A percentile compares a stretch with the other conserved stretches of the same genome.
Conservation (phyloP, 2,329 filamentous ascomycete genomes). For the Didymella pinodella region DNA sequence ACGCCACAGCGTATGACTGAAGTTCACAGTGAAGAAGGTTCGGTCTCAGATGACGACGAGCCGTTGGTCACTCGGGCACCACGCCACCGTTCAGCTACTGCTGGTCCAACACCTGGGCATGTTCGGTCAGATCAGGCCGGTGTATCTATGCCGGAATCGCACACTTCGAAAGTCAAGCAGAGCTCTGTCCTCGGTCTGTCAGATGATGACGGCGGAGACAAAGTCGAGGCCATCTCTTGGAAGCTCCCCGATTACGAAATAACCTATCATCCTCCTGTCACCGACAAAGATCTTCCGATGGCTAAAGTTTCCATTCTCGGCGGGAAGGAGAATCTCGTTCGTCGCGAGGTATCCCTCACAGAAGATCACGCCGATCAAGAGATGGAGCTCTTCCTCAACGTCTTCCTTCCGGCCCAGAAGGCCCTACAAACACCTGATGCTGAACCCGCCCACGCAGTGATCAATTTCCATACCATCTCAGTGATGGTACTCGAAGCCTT, state of each 20-base stretch:
- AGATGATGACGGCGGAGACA: constrained; percentile 7
- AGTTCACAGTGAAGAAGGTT: background rate
- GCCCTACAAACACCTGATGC: constrained; percentile 29
- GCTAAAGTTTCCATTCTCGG: constrained; percentile 48
- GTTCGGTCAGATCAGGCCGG: no score
- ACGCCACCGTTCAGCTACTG: constrained; percentile 14
- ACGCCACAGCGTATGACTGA: background rate
- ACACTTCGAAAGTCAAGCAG: background rate
- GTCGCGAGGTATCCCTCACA: constrained; percentile 41
- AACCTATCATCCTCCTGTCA: constrained; percentile 19
- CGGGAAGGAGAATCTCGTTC: constrained; percentile 37
- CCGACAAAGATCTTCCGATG: constrained; percentile 20
- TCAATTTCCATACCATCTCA: constrained; percentile 47
- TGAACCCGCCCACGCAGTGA: constrained; percentile 31
- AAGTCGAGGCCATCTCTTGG: constrained; percentile 20
- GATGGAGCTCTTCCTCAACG: constrained; percentile 34
- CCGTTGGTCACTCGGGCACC: constrained; percentile 24
- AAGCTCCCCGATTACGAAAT: constrained; percentile 32
- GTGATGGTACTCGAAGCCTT: constrained; percentile 44
- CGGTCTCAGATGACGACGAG: constrained; percentile 30
- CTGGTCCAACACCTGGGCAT: background rate
- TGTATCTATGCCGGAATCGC: background rate
- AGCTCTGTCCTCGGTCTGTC: constrained; percentile 13
- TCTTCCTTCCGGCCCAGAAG: constrained; percentile 43
- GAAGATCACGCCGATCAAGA: constrained; percentile 38